Evolutionary conservation across 495 filamentous ascomycete genomes (phyloP), one percentile per base, ranked within the genome.

Genomic region (Geoglossum glabrum): DNA sequence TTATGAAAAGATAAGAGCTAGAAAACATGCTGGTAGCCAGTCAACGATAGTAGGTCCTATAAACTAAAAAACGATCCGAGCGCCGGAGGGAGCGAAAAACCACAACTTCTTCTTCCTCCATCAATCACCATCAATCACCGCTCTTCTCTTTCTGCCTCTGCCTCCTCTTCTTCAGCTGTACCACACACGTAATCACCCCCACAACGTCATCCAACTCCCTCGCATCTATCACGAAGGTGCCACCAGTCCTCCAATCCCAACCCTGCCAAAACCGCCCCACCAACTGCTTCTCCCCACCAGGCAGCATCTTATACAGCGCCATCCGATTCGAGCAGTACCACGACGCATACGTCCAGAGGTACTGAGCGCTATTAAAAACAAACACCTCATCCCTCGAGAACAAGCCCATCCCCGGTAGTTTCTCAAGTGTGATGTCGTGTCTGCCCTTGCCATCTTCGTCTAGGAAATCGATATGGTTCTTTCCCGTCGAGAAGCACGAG

Each of bases 121-220:
- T n/a, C n/a, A n/a, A n/a, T n/a, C n/a, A n/a, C n/a, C n/a, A n/a
- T n/a, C n/a, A n/a, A n/a, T n/a, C n/a, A n/a, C 45, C 54, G 7
- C 26, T 30, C 40, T 60, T 55, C 55, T 64, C 60, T 1, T 47
- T 50, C 10, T 55, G 51, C 34, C 62, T 56, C 50, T 64, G 62
- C 36, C 62, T 49, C 55, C 60, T 64, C 62, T 62, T 64, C 57
- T 64, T 64, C 55, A 64, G 38, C n/a, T 62, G 56, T 6, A 59
- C 62, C 31, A 38, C 31, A n/a, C 61, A 45, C 19, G 57, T 62
- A 49, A 62, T 47, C 38, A 61, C 57, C 31, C 55, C 62, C 3
- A 64, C 45, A 15, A 56, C 33, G 17, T 49, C 62, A 57, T 61
- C 60, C 23, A 64, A 15, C 57, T 64, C 58, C 9, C 47, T 54